phyloP scores from a whole-genome alignment of 805 yeast genomes.

The Yarrowia divulgata region DNA sequence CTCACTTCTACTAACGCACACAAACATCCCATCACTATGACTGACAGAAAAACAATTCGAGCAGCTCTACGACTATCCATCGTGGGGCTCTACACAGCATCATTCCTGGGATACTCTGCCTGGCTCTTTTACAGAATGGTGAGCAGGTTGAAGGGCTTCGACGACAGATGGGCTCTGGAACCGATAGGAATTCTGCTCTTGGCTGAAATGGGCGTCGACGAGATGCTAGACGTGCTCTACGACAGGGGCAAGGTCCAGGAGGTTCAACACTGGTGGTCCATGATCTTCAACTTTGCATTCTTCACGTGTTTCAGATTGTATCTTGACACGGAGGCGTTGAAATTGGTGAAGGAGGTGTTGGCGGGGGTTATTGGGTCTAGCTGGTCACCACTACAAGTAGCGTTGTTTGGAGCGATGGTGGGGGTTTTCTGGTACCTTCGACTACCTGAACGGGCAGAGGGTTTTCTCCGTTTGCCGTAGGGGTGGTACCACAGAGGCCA shows the following conservation, averaged over 20 bases:
- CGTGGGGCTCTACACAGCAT: neutral
- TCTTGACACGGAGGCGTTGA: neutral
- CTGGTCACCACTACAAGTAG: neutral
- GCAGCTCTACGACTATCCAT: neutral
- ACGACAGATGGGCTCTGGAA: neutral
- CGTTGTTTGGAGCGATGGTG: too few species aligned
- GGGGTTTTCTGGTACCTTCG: neutral
- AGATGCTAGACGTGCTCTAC: neutral
- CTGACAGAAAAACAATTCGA: neutral
- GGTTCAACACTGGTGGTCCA: neutral
- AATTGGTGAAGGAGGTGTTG: neutral
- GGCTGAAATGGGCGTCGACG: conserved; percentile 6
- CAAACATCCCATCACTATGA: neutral
- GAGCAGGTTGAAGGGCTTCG: neutral
- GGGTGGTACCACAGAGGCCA: neutral
- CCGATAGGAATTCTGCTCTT: neutral
- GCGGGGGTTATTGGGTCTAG: too few species aligned
- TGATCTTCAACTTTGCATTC: conserved; percentile 7
- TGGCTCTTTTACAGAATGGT: conserved; percentile 11
- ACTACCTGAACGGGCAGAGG: neutral
- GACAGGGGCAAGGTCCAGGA: neutral
- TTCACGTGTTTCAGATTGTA: neutral
- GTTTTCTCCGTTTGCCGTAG: neutral
- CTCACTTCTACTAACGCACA: too few species aligned
- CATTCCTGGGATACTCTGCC: neutral